Evolutionary conservation across 2,329 filamentous ascomycete species (phyloP).

Genomic region (Tolypocladium ophioglossoides): DNA sequence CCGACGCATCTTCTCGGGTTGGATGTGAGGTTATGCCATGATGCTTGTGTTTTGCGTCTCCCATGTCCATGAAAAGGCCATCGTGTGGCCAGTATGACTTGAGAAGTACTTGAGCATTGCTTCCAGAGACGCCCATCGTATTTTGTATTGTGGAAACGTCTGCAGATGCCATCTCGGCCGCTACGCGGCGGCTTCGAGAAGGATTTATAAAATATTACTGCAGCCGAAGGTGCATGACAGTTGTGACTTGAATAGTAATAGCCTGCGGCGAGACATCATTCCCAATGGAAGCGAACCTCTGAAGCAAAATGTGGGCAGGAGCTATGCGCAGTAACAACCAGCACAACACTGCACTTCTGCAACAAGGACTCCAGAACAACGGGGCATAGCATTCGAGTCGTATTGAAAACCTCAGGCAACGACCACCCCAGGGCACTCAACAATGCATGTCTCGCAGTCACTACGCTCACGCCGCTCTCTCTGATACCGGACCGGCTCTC

Average conservation of each 20-base stretch:
- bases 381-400: not conserved
- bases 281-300: not conserved
- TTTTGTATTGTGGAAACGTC: not conserved
- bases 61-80: not conserved
- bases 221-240: too few species aligned
- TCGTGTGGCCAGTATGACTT: not conserved
- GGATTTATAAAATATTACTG: too few species aligned
- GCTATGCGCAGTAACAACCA: too few species aligned
- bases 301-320: too few species aligned
- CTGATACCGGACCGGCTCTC: not conserved
- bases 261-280: too few species aligned
- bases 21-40: not conserved
- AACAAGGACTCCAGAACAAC: too few species aligned
- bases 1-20: not conserved
- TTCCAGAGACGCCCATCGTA: not conserved
- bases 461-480: not conserved
- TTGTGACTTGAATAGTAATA: too few species aligned
- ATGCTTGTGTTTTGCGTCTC: not conserved
- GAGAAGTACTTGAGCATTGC: too few species aligned
- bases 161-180: not conserved
- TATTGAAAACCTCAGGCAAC: not conserved
- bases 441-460: not conserved
- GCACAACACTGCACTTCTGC: not conserved
- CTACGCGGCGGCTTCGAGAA: not conserved
- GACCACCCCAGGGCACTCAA: not conserved